Percentiles rank a stretch among this genome's conserved stretches.
These are phyloP conservation scores for Leishmania martiniquensis DNA, from an alignment of 208 protist species.

Conservation along the genomic window DNA sequence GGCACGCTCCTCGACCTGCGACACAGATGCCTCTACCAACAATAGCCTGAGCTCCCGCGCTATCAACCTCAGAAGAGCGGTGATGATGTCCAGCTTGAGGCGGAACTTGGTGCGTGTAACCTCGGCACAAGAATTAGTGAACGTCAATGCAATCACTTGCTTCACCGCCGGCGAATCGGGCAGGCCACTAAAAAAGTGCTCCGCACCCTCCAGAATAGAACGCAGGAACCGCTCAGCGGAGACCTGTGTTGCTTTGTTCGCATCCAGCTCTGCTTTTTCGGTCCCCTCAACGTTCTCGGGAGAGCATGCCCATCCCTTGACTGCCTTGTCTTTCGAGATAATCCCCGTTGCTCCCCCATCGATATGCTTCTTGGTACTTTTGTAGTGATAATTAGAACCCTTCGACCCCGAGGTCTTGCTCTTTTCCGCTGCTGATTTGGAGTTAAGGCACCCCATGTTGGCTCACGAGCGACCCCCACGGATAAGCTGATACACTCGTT, in stretches of 20 bases:
- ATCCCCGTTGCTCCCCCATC: conserved; percentile 9
- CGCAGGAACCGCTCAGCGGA: conserved; percentile 57
- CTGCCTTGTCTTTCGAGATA: conserved; percentile 8
- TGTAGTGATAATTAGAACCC: conserved; percentile 2
- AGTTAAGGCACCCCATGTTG: conserved; percentile 62
- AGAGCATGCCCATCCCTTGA: conserved; percentile 7
- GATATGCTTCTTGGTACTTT: conserved; percentile 10
- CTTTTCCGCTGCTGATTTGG: conserved; percentile 47
- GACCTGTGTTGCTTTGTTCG: conserved; percentile 23
- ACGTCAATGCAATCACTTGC: conserved; percentile 70
- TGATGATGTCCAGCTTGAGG: conserved; percentile 69
- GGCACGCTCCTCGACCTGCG: conserved; percentile 68
- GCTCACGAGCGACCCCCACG: neutral
- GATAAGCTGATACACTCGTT: neutral
- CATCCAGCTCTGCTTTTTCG: conserved; percentile 15
- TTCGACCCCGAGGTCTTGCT: conserved; percentile 9
- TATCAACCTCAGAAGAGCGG: conserved; percentile 29
- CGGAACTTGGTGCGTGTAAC: conserved; percentile 84
- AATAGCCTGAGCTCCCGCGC: conserved; percentile 51
- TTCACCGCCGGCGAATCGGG: conserved; percentile 52
- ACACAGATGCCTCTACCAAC: conserved; percentile 49
- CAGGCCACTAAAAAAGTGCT: conserved; percentile 60
- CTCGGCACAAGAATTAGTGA: conserved; percentile 84
- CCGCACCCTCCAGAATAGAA: conserved; percentile 62
- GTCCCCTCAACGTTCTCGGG: conserved; percentile 4